Conservation (phyloP, 2,329 filamentous ascomycete genomes). For the Ceratocystis colombiana region DNA sequence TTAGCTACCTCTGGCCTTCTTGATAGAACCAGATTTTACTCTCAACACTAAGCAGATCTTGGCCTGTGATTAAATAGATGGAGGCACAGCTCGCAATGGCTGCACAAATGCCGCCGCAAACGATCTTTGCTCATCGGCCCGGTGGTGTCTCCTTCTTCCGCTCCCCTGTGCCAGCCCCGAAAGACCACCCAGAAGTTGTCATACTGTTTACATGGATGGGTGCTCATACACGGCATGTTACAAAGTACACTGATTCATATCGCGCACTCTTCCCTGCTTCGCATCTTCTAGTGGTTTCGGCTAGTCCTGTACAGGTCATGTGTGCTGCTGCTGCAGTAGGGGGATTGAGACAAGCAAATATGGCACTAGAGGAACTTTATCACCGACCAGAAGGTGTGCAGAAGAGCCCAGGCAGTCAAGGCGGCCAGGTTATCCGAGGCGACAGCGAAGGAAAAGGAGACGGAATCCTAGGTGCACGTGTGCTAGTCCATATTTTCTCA, state of each 20-base stretch:
- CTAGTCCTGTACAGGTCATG: background rate
- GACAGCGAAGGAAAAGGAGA: background rate
- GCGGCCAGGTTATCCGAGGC: background rate
- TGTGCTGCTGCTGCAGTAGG: background rate
- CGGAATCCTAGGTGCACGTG: slow-evolving; percentile 29
- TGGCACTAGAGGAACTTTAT: background rate
- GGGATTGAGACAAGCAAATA: background rate
- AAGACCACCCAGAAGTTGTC: slow-evolving; percentile 37
- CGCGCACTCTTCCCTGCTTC: slow-evolving; percentile 39
- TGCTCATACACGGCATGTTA: slow-evolving; percentile 40
- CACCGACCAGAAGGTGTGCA: background rate
- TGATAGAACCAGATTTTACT: background rate
- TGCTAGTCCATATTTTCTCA: slow-evolving; percentile 44
- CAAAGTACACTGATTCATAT: slow-evolving; percentile 42
- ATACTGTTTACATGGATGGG: slow-evolving; percentile 44
- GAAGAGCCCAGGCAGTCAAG: background rate
- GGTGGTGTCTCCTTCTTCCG: background rate
- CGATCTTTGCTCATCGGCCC: background rate
- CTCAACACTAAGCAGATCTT: background rate
- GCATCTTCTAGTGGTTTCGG: slow-evolving; percentile 37
- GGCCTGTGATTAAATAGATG: background rate
- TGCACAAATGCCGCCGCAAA: background rate
- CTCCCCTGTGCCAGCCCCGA: background rate
- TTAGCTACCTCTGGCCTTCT: background rate
- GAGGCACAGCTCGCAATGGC: background rate